Percentiles rank a stretch among this genome's conserved stretches.
phyloP scores from a whole-genome alignment of 768 basidiomycete genomes.

The Neoboletus brunneissimus region DNA sequence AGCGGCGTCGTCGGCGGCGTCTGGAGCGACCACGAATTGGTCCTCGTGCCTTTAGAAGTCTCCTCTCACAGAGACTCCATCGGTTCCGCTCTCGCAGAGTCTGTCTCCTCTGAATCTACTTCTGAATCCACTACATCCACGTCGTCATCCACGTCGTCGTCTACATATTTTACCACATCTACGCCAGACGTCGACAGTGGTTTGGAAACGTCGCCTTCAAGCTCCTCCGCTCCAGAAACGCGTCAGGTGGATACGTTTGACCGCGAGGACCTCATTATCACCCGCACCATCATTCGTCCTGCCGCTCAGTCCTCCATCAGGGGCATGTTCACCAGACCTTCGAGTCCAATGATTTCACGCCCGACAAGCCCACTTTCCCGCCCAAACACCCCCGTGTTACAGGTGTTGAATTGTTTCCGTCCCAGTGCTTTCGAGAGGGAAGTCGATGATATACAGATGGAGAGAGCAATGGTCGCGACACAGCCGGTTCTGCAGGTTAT shows the following conservation, averaged over 20 bases:
- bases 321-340: conserved; percentile 30
- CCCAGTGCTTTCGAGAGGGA: conserved; percentile 34
- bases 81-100: conserved; percentile 15
- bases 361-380: conserved; percentile 25
- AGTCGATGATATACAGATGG: conserved; percentile 24
- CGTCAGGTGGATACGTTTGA: conserved; percentile 26
- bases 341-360: conserved; percentile 29
- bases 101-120: conserved; percentile 8
- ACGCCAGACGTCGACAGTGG: conserved; percentile 13
- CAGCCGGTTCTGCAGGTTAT: conserved; percentile 33
- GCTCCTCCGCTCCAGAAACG: conserved; percentile 8
- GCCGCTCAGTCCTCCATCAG: conserved; percentile 22
- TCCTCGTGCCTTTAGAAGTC: conserved; percentile 32
- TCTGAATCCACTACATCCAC: conserved; percentile 13
- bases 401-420: conserved; percentile 35
- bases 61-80: conserved; percentile 18
- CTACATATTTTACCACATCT: conserved; percentile 24
- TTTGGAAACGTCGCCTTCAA: conserved; percentile 1
- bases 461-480: conserved; percentile 6
- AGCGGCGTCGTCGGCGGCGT: conserved; percentile 28
- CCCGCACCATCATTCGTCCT: conserved; percentile 40
- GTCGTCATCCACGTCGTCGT: conserved; percentile 10
- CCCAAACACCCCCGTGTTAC: conserved; percentile 22
- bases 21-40: conserved; percentile 35
- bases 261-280: conserved; percentile 33